Evolutionary conservation across 2,329 filamentous ascomycete species (phyloP), one percentile per base, ranked within the genome.

Genomic region (Fusarium liriodendri): DNA sequence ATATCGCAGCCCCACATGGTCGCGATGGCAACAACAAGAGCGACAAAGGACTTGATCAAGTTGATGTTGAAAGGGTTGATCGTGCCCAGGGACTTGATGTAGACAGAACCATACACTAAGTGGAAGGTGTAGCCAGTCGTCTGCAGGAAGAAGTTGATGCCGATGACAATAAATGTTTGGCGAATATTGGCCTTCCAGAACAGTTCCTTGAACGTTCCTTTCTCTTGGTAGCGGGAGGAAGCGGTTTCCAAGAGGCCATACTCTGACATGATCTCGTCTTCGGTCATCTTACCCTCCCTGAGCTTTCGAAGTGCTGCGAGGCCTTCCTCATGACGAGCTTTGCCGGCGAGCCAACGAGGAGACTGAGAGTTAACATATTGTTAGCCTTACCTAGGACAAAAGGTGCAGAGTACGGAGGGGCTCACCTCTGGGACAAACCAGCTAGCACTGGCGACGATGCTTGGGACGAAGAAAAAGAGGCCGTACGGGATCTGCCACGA

Each of bases 401-500:
- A 14, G 14, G 8, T 33, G 14, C 4, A 9, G 20, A 61, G 16
- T 22, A 25, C 9, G 16, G 25, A 25, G 40, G 3, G 35, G 5
- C 14, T 2, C 55, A 63, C 61, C 47, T 63, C 61, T 18, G 80
- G 77, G 8, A 81, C 75, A 58, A 81, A 81, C 72, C 77, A 82
- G 40, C 79, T 78, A 13, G 66, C 52, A 32, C 45, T 62, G 3
- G 76, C 61, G 18, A 83, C 70, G n/a, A 82, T 77, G 9, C 68
- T 63, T 2, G 82, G 81, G 3, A 83, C 71, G 22, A 83, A 68
- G 61, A 78, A 72, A 79, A 82, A 82, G 0, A 82, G 71, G 0
- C 80, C 80, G 4, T 80, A 72, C 0, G 81, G 82, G 61, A 83
- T 83, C 10, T 76, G 69, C 78, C 78, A 84, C 1, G 81, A 77